Conservation (phyloP, 768 basidiomycete genomes). For the Suillus spraguei region DNA sequence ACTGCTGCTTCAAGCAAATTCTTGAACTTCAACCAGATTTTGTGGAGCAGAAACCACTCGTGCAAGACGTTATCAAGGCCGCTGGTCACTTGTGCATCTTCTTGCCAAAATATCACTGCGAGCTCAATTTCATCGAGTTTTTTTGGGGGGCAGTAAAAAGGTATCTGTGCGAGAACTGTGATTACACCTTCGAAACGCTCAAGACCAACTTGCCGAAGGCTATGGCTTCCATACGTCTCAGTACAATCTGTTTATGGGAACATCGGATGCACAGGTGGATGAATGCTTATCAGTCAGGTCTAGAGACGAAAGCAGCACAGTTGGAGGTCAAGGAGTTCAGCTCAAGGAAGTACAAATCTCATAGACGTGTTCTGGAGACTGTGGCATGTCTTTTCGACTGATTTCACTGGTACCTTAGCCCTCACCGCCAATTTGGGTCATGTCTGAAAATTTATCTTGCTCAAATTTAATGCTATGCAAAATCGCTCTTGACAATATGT, state of each 20-base stretch:
- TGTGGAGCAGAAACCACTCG: slow-evolving; percentile 25
- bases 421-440: slow-evolving; percentile 14
- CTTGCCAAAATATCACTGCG: slow-evolving; percentile 31
- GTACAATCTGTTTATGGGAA: slow-evolving; percentile 18
- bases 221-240: slow-evolving; percentile 16
- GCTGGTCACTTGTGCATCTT: slow-evolving; percentile 34
- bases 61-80: slow-evolving; percentile 22
- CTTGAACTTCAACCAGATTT: slow-evolving; percentile 32
- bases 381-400: slow-evolving; percentile 9
- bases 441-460: slow-evolving; percentile 10
- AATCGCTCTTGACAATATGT: slow-evolving; percentile 18
- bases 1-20: slow-evolving; percentile 35
- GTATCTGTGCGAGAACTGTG: slow-evolving; percentile 23
- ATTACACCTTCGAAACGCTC: slow-evolving; percentile 30
- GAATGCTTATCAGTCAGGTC: slow-evolving; percentile 15
- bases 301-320: slow-evolving; percentile 18
- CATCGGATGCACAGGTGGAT: slow-evolving; percentile 22
- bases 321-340: slow-evolving; percentile 17
- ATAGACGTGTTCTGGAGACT: slow-evolving; percentile 9
- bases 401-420: slow-evolving; percentile 1
- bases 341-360: slow-evolving; percentile 18
- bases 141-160: slow-evolving; percentile 35
- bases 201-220: slow-evolving; percentile 26
- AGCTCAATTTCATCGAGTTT: slow-evolving; percentile 27
- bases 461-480: slow-evolving; percentile 18